A percentile compares a stretch with the other conserved stretches of the same genome.
Conservation (phyloP, 2,329 filamentous ascomycete genomes). For the Spiromastix sp. region DNA sequence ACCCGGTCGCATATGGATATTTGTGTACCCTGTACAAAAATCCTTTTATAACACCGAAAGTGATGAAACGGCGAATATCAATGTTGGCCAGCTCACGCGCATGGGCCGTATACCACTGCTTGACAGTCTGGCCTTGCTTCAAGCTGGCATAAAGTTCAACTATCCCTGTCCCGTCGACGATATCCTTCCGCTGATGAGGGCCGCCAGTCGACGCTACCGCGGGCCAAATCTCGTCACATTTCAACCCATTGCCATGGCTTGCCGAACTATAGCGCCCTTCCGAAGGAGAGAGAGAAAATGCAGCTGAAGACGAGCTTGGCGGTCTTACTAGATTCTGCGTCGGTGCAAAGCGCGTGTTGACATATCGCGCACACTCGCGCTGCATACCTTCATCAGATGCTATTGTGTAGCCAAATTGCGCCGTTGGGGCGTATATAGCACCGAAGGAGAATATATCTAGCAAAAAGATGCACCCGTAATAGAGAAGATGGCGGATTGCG, state of each 20-base stretch:
- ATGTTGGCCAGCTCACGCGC: constrained; percentile 62
- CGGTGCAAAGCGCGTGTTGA: constrained; percentile 46
- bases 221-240: constrained; percentile 31
- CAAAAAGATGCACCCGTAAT: constrained; percentile 82
- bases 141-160: constrained; percentile 81
- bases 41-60: constrained; percentile 93
- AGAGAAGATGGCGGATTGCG: constrained; percentile 78
- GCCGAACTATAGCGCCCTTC: constrained; percentile 5
- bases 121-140: constrained; percentile 69
- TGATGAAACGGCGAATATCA: constrained; percentile 83
- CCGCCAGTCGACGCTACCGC: constrained; percentile 14
- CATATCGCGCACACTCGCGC: constrained; percentile 79
- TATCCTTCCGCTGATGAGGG: constrained; percentile 10
- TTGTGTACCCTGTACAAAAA: constrained; percentile 89
- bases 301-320: constrained; percentile 10
- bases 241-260: constrained; percentile 14
- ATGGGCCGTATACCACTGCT: constrained; percentile 75
- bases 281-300: constrained; percentile 4
- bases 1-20: constrained; percentile 54
- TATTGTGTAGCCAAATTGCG: constrained; percentile 64
- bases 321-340: constrained; percentile 17
- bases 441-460: constrained; percentile 93
- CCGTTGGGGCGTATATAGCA: constrained; percentile 77
- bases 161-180: constrained; percentile 42
- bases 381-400: constrained; percentile 66